phyloP scores from a whole-genome alignment of 345 rosid species.

The Euclidium syriacum region DNA sequence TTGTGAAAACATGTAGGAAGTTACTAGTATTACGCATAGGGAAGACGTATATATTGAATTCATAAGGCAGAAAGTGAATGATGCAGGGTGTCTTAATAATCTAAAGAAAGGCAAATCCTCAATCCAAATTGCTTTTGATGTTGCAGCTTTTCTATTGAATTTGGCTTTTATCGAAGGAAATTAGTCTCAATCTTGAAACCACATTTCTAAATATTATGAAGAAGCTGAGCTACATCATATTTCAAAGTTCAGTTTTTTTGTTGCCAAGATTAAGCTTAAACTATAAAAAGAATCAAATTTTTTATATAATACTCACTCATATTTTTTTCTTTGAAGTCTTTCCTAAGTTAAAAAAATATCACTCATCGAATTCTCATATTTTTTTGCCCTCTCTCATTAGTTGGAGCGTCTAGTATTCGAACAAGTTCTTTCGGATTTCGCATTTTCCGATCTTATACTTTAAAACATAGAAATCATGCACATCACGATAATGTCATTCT shows the following conservation, averaged over 20 bases:
- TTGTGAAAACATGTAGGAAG: slow-evolving; percentile 41
- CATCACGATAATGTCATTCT: background rate
- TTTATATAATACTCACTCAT: too few relatives aligned
- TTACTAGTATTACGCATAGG: slow-evolving; percentile 74
- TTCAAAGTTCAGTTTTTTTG: slow-evolving; percentile 47
- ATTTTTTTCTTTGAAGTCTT: background rate
- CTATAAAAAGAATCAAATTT: background rate
- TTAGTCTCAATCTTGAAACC: slow-evolving; percentile 51
- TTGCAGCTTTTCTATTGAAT: slow-evolving; percentile 84
- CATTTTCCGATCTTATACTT: slow-evolving; percentile 38
- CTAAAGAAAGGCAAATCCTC: slow-evolving; percentile 80
- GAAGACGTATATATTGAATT: slow-evolving; percentile 89
- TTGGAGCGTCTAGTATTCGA: slow-evolving; percentile 33
- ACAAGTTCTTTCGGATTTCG: slow-evolving; percentile 35
- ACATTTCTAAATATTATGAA: slow-evolving; percentile 61
- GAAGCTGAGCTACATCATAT: slow-evolving; percentile 63
- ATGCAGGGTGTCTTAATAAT: slow-evolving; percentile 73
- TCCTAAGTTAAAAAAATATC: background rate
- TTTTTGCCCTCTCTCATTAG: slow-evolving; percentile 21
- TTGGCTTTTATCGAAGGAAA: slow-evolving; percentile 81
- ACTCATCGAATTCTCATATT: background rate
- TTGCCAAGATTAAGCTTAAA: slow-evolving; percentile 41
- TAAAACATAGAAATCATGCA: slow-evolving; percentile 49
- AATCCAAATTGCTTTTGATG: slow-evolving; percentile 75
- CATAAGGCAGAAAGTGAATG: slow-evolving; percentile 66